Evolutionary conservation across 2,329 filamentous ascomycete genomes (phyloP), one percentile per base, ranked within the genome.

Genomic region (Pezicula carpinea): DNA sequence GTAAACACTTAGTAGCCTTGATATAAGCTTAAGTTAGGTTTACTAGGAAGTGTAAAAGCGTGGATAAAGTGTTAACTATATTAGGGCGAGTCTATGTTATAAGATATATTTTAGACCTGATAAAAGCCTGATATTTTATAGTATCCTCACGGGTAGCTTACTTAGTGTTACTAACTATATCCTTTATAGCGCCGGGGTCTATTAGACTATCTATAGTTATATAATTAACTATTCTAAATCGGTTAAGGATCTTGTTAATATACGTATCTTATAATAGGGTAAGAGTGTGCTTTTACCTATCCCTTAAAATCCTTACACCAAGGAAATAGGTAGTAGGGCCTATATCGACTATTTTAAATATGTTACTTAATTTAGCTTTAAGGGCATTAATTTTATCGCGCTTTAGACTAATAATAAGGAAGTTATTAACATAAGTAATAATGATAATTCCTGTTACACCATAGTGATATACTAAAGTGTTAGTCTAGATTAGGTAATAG

Each of bases 301-400:
- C 50, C 13, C 51, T 15, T 2, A 43, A 31, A 18, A 65, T 53
- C 18, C 36, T 17, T 19, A 66, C 56, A 2, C 61, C 57, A 0
- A 65, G 50, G 40, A 60, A 66, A 41, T 50, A 59, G 4, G 23
- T 26, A 15, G 35, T 49, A 0, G 43, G 35, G 0, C 58, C 55
- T 5, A 64, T 48, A 22, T 65, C 55, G 3, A 33, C 53, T 44
- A 65, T 65, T 8, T 57, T 11, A 34, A 63, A 66, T 5, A 46
- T 14, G 0, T 52, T 39, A 0, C 4, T 7, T 2, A 64, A 54
- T 0, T 47, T 19, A 0, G 26, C 13, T 34, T 64, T 64, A 11
- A 62, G 3, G 7, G 19, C 4, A 3, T 44, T 17, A 36, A 49
- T 41, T 2, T 22, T 19, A 5, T 5, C 6, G 11, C 6, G 3